Percentiles rank a stretch among this genome's conserved stretches.
Evolutionary conservation across 345 rosid species (phyloP).

Genomic region (Combretum micranthum): DNA sequence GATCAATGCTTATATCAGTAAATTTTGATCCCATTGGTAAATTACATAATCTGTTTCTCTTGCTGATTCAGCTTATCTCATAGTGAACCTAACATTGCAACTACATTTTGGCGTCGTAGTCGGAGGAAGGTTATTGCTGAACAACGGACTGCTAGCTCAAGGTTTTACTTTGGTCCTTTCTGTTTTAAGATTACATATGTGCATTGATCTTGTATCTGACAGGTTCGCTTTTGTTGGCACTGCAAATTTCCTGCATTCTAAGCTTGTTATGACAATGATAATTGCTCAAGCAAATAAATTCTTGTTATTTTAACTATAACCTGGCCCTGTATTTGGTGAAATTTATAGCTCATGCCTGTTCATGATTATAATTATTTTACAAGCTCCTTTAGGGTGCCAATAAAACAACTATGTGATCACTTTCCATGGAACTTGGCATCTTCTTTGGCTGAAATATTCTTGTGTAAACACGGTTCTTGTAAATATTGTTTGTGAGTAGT

Average conservation of each 20-base stretch:
- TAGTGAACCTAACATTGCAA: slow-evolving; percentile 90
- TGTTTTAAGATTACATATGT: slow-evolving; percentile 8
- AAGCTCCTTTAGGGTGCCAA: no score
- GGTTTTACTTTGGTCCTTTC: slow-evolving; percentile 42
- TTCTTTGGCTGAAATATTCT: no score
- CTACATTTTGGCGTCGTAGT: slow-evolving; percentile 79
- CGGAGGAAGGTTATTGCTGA: slow-evolving; percentile 88
- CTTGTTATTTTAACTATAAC: no score
- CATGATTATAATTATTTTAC: no score
- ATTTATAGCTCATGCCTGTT: no score
- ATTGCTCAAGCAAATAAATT: no score
- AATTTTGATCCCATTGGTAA: neutral
- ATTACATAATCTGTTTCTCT: slow-evolving; percentile 5
- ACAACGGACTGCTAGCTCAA: slow-evolving; percentile 92
- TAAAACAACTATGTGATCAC: neutral
- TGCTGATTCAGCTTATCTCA: slow-evolving; percentile 56
- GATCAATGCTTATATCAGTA: neutral
- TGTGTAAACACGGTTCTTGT: no score
- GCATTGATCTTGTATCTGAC: slow-evolving; percentile 3
- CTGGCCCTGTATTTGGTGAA: no score
- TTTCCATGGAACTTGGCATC: no score
- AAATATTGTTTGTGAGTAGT: no score
- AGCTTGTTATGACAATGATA: no score
- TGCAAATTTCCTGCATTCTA: no score
- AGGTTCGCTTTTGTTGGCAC: neutral